These are phyloP conservation scores for Nakazawaea siamensis DNA, from an alignment of 805 yeast genomes.

Conservation along the genomic window DNA sequence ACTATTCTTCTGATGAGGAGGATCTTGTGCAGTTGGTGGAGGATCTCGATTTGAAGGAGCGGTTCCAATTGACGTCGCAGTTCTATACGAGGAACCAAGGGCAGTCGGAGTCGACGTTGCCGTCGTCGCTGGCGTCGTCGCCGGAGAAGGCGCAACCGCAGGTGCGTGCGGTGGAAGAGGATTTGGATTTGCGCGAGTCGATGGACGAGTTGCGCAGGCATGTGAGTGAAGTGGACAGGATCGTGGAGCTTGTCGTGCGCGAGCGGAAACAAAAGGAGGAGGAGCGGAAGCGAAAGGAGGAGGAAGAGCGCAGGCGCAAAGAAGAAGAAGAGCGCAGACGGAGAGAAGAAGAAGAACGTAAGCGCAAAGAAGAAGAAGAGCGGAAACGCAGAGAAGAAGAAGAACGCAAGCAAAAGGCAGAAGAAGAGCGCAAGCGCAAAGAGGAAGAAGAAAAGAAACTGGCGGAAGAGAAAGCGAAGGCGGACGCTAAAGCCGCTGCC, in stretches of 20 bases:
- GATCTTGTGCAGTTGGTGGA: background rate
- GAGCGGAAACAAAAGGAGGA: conserved; percentile 14
- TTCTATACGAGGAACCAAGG: background rate
- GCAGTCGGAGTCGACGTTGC: too few relatives aligned
- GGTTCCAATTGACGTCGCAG: background rate
- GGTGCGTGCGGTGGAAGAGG: background rate
- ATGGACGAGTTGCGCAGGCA: background rate
- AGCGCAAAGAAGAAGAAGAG: conserved; percentile 14
- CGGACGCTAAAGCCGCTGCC: conserved; percentile 16
- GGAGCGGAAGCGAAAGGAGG: conserved; percentile 12
- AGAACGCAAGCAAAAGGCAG: conserved; percentile 15
- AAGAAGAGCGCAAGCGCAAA: conserved; percentile 17
- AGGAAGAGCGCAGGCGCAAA: conserved; percentile 15
- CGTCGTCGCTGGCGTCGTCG: too few relatives aligned
- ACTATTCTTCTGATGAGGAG: conserved; percentile 15
- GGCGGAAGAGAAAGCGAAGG: conserved; percentile 16
- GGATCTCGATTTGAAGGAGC: background rate
- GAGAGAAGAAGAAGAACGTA: conserved; percentile 16
- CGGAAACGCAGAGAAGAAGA: conserved; percentile 12
- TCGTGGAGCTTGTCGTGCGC: too few relatives aligned
- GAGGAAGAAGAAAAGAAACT: conserved; percentile 16
- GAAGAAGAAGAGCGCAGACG: conserved; percentile 17
- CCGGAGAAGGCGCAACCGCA: too few relatives aligned
- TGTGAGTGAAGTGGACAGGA: background rate
- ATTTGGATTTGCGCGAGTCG: background rate